phyloP scores from a whole-genome alignment of 2,329 filamentous ascomycete genomes.

The Botrytis sinoallii region DNA sequence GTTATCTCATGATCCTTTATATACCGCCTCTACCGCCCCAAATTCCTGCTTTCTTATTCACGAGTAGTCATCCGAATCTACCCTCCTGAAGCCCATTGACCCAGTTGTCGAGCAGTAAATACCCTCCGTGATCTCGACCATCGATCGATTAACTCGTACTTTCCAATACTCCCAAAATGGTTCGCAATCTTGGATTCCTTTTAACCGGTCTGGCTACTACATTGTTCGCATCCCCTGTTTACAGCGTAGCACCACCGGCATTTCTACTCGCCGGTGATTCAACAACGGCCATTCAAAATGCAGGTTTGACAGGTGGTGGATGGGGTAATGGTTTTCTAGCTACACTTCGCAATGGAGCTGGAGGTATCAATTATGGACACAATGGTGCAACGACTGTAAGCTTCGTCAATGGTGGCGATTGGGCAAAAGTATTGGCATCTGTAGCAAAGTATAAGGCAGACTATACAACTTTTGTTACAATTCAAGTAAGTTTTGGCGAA shows the following conservation, averaged over 20 bases:
- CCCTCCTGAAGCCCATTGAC: not conserved
- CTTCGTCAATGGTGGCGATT: constrained; percentile 47
- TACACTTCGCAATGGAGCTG: constrained; percentile 39
- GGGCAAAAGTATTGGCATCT: constrained; percentile 43
- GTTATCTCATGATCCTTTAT: not conserved
- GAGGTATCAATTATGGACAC: constrained; percentile 45
- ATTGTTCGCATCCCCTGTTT: not conserved
- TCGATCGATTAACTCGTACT: not conserved
- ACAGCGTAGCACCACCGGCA: constrained; percentile 27
- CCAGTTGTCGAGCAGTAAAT: not conserved
- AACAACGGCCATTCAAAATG: constrained; percentile 36
- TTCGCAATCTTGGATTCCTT: not conserved
- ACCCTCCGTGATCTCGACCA: not conserved
- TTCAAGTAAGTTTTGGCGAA: constrained; percentile 40
- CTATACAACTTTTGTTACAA: constrained; percentile 47
- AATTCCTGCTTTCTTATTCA: not conserved
- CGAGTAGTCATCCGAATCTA: not conserved
- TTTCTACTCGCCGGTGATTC: constrained; percentile 45
- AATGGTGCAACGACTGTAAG: constrained; percentile 47
- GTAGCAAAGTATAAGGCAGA: constrained; percentile 37
- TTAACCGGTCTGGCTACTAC: not conserved
- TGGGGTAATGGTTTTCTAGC: constrained; percentile 51
- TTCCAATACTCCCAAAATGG: not conserved
- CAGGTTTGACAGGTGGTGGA: constrained; percentile 32
- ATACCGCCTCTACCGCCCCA: not conserved